phyloP scores from a whole-genome alignment of 495 filamentous ascomycete species.

The Rusavskia elegans region DNA sequence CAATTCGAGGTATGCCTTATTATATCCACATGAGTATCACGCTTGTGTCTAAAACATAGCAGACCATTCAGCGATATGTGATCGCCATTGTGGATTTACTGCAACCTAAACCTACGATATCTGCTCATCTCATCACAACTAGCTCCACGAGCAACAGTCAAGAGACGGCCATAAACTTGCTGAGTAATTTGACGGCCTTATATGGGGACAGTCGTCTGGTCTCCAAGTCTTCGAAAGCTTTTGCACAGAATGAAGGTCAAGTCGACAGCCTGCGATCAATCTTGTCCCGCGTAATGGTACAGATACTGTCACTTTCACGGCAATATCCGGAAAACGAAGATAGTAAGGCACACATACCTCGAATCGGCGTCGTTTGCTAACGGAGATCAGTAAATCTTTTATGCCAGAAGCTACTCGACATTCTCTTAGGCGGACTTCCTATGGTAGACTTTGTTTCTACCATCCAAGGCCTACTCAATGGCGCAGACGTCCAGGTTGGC shows the following conservation, averaged over 20 bases:
- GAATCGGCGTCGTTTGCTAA: not conserved
- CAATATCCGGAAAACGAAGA: not conserved
- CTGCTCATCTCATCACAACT: slow-evolving; percentile 48
- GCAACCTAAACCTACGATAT: slow-evolving; percentile 51
- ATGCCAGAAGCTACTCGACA: not conserved
- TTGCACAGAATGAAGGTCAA: not conserved
- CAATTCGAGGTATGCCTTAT: slow-evolving; percentile 35
- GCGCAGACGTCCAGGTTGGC: slow-evolving; percentile 13
- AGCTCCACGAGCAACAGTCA: slow-evolving; percentile 42
- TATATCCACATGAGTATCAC: not conserved
- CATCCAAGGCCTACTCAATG: slow-evolving; percentile 15
- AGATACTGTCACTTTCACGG: not conserved
- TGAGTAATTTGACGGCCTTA: slow-evolving; percentile 40
- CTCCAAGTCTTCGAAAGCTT: slow-evolving; percentile 20
- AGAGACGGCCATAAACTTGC: slow-evolving; percentile 43
- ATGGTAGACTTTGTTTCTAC: not conserved
- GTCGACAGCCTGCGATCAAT: not conserved
- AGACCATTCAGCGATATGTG: slow-evolving; percentile 55
- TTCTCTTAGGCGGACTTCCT: not conserved
- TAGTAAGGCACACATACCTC: not conserved
- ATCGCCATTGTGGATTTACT: slow-evolving; percentile 56
- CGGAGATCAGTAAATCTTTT: not conserved
- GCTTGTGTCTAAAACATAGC: not conserved
- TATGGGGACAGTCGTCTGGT: slow-evolving; percentile 33
- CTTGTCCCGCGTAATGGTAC: not conserved